phyloP scores from a whole-genome alignment of 805 yeast genomes.

The Teunomyces kruisii region DNA sequence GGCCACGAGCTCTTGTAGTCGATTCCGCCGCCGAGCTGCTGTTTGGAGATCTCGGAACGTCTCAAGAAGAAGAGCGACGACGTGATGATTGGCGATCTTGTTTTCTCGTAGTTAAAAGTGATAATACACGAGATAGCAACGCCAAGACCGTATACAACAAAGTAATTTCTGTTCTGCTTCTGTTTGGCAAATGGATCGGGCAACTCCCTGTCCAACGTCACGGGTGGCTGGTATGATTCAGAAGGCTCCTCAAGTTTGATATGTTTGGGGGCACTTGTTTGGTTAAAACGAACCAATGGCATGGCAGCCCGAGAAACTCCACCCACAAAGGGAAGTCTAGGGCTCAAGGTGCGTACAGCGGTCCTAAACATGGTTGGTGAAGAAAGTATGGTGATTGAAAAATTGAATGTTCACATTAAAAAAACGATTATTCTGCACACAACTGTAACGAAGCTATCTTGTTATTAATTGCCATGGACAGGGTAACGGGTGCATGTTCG shows the following conservation, averaged over 20 bases:
- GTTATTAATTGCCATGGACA: constrained; percentile 10
- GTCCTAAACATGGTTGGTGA: neutral
- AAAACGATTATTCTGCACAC: neutral
- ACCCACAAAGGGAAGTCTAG: neutral
- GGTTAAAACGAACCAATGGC: neutral
- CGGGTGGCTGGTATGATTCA: constrained; percentile 11
- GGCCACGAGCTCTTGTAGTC: constrained; percentile 75
- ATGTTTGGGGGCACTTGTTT: neutral
- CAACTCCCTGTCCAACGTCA: constrained; percentile 72
- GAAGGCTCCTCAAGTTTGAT: constrained; percentile 12
- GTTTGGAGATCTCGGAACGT: constrained; percentile 64
- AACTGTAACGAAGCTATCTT: neutral
- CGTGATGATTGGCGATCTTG: constrained; percentile 82
- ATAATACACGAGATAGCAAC: constrained; percentile 43
- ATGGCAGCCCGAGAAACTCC: neutral
- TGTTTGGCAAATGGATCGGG: constrained; percentile 74
- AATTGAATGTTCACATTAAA: too few species aligned
- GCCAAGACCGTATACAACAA: constrained; percentile 45
- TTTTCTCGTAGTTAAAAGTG: constrained; percentile 90
- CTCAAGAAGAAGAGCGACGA: constrained; percentile 85
- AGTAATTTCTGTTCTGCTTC: constrained; percentile 51
- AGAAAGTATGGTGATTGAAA: neutral
- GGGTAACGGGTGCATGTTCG: constrained; percentile 43
- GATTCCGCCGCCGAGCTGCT: constrained; percentile 70
- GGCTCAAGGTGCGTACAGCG: neutral